Percentiles rank a stretch among this genome's conserved stretches.
Conservation (phyloP, 331 rosid species). For the Stylosanthes scabra region DNA sequence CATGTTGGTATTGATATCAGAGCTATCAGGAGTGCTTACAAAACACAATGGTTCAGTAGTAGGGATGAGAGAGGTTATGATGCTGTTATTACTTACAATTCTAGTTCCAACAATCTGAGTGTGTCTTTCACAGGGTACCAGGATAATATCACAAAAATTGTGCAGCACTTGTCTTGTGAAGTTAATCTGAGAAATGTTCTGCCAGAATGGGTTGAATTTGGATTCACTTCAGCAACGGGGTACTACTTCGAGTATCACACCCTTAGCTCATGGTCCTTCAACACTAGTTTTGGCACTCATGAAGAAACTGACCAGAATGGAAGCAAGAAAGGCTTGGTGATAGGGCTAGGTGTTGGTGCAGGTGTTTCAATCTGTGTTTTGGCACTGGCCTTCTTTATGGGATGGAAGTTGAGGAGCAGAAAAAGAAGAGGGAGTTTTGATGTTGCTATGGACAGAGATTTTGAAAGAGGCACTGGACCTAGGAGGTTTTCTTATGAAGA, state of each 20-base stretch:
- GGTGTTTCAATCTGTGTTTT: constrained; percentile 11
- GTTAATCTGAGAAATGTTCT: constrained; percentile 18
- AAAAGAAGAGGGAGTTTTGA: constrained; percentile 25
- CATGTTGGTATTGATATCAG: constrained; percentile 49
- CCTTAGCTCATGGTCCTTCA: constrained; percentile 38
- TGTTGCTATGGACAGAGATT: constrained; percentile 39
- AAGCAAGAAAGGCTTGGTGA: background rate
- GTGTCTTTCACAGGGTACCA: constrained; percentile 37
- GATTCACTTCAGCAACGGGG: constrained; percentile 34
- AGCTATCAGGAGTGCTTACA: background rate
- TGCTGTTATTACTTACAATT: constrained; percentile 33
- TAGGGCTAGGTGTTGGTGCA: constrained; percentile 20
- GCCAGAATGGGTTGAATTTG: constrained; percentile 43
- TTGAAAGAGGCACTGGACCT: constrained; percentile 38
- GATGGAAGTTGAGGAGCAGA: constrained; percentile 26
- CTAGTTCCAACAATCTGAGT: constrained; percentile 20
- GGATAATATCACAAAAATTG: background rate
- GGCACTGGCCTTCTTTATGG: constrained; percentile 15
- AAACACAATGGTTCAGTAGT: constrained; percentile 20
- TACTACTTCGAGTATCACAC: constrained; percentile 15
- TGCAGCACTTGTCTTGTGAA: background rate
- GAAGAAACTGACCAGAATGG: background rate
- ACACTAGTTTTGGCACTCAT: background rate
- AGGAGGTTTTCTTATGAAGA: constrained; percentile 45
- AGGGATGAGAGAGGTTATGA: constrained; percentile 32